Base-by-base conservation (phyloP, 768 basidiomycete genomes). In the Suillus luteus region DNA sequence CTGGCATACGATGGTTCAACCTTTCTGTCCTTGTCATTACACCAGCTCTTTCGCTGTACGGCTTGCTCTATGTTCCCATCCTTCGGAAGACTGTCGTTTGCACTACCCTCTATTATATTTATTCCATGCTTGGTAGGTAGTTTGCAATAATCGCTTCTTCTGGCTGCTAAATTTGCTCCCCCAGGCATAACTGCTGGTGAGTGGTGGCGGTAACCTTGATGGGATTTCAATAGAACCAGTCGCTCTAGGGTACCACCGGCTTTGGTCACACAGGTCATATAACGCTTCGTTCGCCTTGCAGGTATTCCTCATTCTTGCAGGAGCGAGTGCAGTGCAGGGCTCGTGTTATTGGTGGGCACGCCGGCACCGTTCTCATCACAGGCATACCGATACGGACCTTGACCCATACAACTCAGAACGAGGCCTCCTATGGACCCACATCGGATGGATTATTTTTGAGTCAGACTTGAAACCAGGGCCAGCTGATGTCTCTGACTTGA, bases 281-380 rank as follows among this genome's bases (percentile, higher is more conserved):
- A 88, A 89, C 64, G 92, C 92, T 9, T 85, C 86, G 44, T 74
- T 79, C 19, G 84, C 86, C 31, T 82, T 95, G 19, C 90, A 91
- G 72, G 76, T 86, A 57, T 84, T 88, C 72, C 82, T 94, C 43
- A 81, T 92, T 6, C 78, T 86, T 54, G 91, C 88, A 2, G 92
- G 92, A 10, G 85, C 89, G 40, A 93, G 92, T 70, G 91, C 92
- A 5, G 91, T 93, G 6, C 88, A 95, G 77, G 92, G 92, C 0
- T 93, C 92, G 11, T 91, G 91, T 76, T 87, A 85, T 72, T 95
- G 92, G 91, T 95, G 92, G 92, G 85, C 89, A 15, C 83, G 89
- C 54, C 85, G 89, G 11, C 92, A 95, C 75, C 87, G 92, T 63
- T 90, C 91, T 37, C 91, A 92, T 72, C 91, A 92, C 72, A 86